These are phyloP conservation scores for Terfezia boudieri DNA, from an alignment of 495 filamentous ascomycete genomes.

Conservation along the genomic window DNA sequence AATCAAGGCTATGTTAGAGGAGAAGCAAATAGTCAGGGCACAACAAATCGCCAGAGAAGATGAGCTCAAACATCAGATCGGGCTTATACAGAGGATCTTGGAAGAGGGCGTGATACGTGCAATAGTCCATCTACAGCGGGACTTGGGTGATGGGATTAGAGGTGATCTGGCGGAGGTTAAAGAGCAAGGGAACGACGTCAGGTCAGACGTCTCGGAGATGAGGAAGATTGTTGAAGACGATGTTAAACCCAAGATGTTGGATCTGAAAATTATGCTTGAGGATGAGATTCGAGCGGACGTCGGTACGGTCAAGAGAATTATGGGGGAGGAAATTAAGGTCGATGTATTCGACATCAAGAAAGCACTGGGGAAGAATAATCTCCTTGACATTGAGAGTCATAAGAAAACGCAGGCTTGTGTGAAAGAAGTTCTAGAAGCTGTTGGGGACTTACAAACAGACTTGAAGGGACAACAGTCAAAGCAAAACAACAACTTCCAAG, in stretches of 20 bases:
- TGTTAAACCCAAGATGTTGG: not conserved
- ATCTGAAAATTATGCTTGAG: not conserved
- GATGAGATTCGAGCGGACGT: slow-evolving; percentile 15
- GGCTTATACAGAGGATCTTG: not conserved
- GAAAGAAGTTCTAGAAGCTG: slow-evolving; percentile 13
- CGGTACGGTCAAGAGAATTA: not conserved
- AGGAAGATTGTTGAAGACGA: slow-evolving; percentile 8
- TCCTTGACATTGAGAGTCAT: slow-evolving; percentile 7
- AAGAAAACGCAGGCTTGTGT: slow-evolving; percentile 15
- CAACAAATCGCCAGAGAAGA: not conserved
- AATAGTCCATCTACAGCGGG: not conserved
- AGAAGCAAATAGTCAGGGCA: not conserved
- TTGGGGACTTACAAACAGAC: slow-evolving; percentile 14
- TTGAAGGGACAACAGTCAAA: slow-evolving; percentile 16
- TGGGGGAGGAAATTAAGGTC: slow-evolving; percentile 23
- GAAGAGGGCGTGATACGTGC: not conserved
- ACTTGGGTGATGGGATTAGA: not conserved
- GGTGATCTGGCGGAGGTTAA: slow-evolving; percentile 51
- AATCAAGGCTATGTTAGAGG: not conserved
- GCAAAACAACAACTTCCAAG: slow-evolving; percentile 17
- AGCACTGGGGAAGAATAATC: slow-evolving; percentile 10
- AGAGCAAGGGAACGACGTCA: slow-evolving; percentile 49
- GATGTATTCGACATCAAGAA: slow-evolving; percentile 17
- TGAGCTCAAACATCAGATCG: not conserved
- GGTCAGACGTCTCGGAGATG: slow-evolving; percentile 31